Evolutionary conservation across 495 filamentous ascomycete species (phyloP), one percentile per base, ranked within the genome.

Genomic region (Xylaria acuta): DNA sequence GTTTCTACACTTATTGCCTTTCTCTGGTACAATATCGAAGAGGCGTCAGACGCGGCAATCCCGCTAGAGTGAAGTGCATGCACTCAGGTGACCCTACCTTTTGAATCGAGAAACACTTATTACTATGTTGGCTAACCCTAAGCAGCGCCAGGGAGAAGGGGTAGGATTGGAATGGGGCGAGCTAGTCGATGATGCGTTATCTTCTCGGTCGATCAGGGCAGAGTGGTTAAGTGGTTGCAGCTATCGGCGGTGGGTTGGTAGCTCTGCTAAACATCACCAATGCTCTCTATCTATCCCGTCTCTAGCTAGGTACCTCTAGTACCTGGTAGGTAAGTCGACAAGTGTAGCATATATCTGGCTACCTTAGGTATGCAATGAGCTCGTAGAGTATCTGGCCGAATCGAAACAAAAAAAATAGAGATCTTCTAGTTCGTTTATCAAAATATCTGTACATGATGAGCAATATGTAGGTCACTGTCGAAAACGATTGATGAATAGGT

Each of bases 201-300:
- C 58, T 40, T 51, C 49, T 63, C 40, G 58, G 54, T 64, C 68
- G 66, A 69, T 70, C 43, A 43, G 68, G 68, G 58, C 68, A 38
- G 40, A 18, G 43, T 51, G 54, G 30, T 70, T 63, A 51, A 62
- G 45, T 70, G 68, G 41, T 67, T 69, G 53, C 51, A 62, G 68
- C 20, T 36, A 11, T 67, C 65, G 49, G 14, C 14, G 16, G 41
- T 47, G 43, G 32, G 34, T 32, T 34, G 14, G 36, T 49, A 45
- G 36, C 43, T 36, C 7, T n/a, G n/a, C n/a, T n/a, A n/a, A n/a
- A n/a, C n/a, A n/a, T n/a, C n/a, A n/a, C n/a, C n/a, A n/a, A n/a
- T n/a, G n/a, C n/a, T n/a, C n/a, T n/a, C n/a, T n/a, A n/a, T n/a
- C n/a, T n/a, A n/a, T n/a, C n/a, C n/a, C n/a, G n/a, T n/a, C n/a